Conservation (phyloP, 164 flowering plant genomes). For the Taxillus chinensis region DNA sequence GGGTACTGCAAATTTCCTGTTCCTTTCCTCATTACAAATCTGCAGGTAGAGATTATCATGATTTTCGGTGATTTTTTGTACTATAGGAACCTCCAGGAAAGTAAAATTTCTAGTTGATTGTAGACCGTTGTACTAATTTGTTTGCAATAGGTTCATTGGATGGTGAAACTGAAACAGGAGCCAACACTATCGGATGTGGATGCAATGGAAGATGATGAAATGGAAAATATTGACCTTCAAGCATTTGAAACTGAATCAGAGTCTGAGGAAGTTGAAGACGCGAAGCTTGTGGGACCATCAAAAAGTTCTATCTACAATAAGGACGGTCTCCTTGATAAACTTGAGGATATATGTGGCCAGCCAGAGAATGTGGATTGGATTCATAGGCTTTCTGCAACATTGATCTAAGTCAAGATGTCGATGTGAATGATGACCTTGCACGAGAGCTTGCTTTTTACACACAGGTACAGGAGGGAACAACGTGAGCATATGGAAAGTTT, state of each 20-base stretch:
- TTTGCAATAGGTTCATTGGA: slow-evolving; percentile 7
- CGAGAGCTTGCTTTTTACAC: slow-evolving; percentile 77
- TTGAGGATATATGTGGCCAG: slow-evolving; percentile 82
- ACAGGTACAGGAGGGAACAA: slow-evolving; percentile 80
- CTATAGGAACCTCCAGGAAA: no score
- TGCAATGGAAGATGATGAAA: slow-evolving; percentile 21
- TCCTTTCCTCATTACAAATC: no score
- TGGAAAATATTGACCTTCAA: slow-evolving; percentile 10
- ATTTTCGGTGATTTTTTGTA: no score
- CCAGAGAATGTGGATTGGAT: slow-evolving; percentile 71
- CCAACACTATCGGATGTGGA: slow-evolving; percentile 7
- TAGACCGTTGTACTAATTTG: not conserved
- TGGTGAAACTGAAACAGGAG: slow-evolving; percentile 13
- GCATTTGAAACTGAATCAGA: slow-evolving; percentile 38
- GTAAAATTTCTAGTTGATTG: not conserved
- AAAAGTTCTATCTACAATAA: slow-evolving; percentile 49
- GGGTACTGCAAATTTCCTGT: no score
- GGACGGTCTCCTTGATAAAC: slow-evolving; percentile 67
- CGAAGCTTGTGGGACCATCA: slow-evolving; percentile 47
- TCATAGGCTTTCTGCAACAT: slow-evolving; percentile 54
- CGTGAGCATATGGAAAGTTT: slow-evolving; percentile 53
- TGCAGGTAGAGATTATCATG: no score
- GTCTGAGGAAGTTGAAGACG: slow-evolving; percentile 40
- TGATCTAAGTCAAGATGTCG: slow-evolving; percentile 51
- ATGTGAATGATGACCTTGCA: slow-evolving; percentile 78